Evolutionary conservation across 352 stramenopile genomes (phyloP).

Genomic region (Globisporangium spinosum): DNA sequence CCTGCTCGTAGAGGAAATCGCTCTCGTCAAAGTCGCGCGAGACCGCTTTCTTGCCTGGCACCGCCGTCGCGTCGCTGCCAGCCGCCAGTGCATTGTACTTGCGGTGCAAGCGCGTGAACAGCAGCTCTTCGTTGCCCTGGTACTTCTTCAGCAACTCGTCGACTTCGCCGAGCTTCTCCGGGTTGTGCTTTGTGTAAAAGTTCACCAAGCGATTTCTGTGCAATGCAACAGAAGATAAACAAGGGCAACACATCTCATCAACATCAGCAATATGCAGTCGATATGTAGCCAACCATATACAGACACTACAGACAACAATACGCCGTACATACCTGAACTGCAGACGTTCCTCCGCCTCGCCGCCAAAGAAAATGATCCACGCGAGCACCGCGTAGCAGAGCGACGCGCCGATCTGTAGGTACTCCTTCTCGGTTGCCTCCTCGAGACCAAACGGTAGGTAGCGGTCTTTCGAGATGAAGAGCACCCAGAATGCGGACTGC

Average conservation of each 20-base stretch:
- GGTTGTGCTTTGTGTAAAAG: conserved; percentile 80
- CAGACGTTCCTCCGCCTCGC: conserved; percentile 29
- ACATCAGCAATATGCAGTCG: not conserved
- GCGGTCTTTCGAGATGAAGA: conserved; percentile 46
- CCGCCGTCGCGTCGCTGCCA: conserved; percentile 8
- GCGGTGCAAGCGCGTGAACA: conserved; percentile 69
- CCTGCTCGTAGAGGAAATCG: conserved; percentile 46
- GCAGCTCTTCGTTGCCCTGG: conserved; percentile 68
- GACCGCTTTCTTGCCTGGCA: conserved; percentile 26
- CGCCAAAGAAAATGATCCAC: conserved; percentile 48
- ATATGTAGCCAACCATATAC: too few species aligned
- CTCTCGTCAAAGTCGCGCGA: conserved; percentile 39
- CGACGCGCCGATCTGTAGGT: conserved; percentile 37
- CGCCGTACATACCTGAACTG: conserved; percentile 38
- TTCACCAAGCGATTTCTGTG: conserved; percentile 32
- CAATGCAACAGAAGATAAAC: not conserved
- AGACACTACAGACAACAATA: not conserved
- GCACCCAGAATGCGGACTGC: conserved; percentile 49
- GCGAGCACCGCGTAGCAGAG: conserved; percentile 44
- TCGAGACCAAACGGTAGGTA: conserved; percentile 29
- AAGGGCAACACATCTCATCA: conserved; percentile 3
- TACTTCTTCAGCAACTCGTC: conserved; percentile 72
- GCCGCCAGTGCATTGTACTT: conserved; percentile 74
- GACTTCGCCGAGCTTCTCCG: conserved; percentile 56
- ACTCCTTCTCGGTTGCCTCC: conserved; percentile 38